These are phyloP conservation scores for Diatrype stigma DNA, from an alignment of 2,329 filamentous ascomycete species.

Conservation along the genomic window DNA sequence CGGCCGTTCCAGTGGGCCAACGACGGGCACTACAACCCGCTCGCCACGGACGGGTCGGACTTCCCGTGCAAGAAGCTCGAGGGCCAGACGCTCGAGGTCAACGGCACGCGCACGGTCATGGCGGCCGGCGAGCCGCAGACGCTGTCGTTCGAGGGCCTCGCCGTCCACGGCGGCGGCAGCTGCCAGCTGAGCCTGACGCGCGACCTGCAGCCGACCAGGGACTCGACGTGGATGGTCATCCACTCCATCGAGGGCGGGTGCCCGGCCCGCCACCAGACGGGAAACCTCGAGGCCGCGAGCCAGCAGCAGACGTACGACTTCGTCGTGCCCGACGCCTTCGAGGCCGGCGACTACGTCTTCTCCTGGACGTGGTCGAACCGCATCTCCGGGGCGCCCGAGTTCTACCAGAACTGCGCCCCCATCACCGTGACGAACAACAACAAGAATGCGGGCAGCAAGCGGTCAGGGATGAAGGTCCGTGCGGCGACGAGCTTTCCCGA, in stretches of 20 bases:
- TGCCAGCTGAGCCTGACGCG: conserved; percentile 70
- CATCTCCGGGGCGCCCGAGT: conserved; percentile 66
- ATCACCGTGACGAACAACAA: conserved; percentile 43
- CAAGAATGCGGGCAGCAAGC: conserved; percentile 32
- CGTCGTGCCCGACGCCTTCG: conserved; percentile 54
- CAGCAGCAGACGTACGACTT: conserved; percentile 51
- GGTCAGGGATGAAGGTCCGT: too few species aligned
- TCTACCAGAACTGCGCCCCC: conserved; percentile 74
- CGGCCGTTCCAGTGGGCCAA: conserved; percentile 42
- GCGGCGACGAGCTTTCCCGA: conserved; percentile 44
- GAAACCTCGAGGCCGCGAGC: conserved; percentile 43
- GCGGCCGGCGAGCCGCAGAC: conserved; percentile 49
- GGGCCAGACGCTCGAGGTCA: conserved; percentile 32
- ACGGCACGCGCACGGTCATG: conserved; percentile 46
- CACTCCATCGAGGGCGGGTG: conserved; percentile 68
- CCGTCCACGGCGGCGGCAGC: conserved; percentile 68
- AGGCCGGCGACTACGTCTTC: conserved; percentile 61
- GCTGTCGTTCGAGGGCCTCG: conserved; percentile 53
- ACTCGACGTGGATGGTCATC: conserved; percentile 65
- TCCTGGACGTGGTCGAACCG: conserved; percentile 72
- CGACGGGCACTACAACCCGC: conserved; percentile 52
- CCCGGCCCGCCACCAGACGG: conserved; percentile 46
- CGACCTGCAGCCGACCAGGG: conserved; percentile 50
- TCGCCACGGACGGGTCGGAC: conserved; percentile 50
- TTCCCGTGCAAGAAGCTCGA: conserved; percentile 65